phyloP scores from a whole-genome alignment of 2,329 filamentous ascomycete species.

The Botrytis tulipae region DNA sequence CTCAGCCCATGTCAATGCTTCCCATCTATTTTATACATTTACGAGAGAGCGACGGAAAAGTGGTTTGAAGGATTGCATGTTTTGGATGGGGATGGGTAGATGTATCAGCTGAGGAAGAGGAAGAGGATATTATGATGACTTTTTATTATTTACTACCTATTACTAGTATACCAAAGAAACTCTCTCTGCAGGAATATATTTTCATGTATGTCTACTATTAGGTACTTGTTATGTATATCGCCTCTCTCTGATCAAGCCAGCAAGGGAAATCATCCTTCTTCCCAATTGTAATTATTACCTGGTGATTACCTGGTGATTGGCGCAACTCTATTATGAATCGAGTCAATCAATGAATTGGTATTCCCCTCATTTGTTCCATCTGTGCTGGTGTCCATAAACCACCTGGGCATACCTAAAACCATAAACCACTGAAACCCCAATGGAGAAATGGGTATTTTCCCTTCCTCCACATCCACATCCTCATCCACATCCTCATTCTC shows the following conservation, averaged over 20 bases:
- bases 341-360: not conserved
- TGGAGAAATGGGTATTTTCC: not conserved
- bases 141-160: no score
- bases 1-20: conserved; percentile 15
- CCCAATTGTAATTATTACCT: no score
- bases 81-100: not conserved
- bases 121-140: no score
- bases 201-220: not conserved
- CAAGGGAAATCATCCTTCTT: not conserved
- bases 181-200: no score
- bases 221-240: not conserved
- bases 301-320: no score
- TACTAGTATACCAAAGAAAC: not conserved
- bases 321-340: not conserved
- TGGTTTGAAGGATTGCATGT: conserved; percentile 2
- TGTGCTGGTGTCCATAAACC: not conserved
- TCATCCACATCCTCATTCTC: no score
- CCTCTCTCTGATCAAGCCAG: not conserved
- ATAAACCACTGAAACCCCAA: not conserved
- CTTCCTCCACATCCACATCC: not conserved
- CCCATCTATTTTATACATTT: not conserved
- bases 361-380: not conserved
- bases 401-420: not conserved
- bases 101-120: conserved; percentile 10
- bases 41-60: not conserved